Conservation (phyloP, 441 rosid genomes). For the Pelargonium citronellum region DNA sequence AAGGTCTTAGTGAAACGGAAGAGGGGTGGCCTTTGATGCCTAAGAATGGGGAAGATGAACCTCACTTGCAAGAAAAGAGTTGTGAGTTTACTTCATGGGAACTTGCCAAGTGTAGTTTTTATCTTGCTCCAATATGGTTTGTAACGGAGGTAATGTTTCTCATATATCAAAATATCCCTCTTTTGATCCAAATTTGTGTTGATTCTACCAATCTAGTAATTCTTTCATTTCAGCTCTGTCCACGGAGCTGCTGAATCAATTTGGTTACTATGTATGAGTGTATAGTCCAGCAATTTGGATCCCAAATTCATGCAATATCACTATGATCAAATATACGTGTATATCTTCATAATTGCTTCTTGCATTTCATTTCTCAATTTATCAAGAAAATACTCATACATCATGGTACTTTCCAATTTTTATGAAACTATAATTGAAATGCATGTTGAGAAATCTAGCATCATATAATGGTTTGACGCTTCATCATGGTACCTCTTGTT, state of each 20-base stretch:
- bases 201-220: not conserved
- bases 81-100: slow-evolving; percentile 32
- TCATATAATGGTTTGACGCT: not conserved
- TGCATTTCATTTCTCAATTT: not conserved
- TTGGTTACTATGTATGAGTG: too few species aligned
- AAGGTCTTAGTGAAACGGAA: slow-evolving; percentile 40
- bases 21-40: slow-evolving; percentile 31
- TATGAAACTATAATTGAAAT: not conserved
- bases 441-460: not conserved
- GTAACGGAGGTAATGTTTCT: slow-evolving; percentile 38
- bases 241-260: too few species aligned
- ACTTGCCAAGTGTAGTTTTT: slow-evolving; percentile 42
- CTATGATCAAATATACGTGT: too few species aligned
- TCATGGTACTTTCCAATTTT: not conserved
- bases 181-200: not conserved
- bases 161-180: not conserved
- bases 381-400: not conserved
- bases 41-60: slow-evolving; percentile 28
- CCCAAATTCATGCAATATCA: too few species aligned
- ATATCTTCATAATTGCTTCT: not conserved
- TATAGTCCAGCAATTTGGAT: too few species aligned
- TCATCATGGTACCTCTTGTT: not conserved
- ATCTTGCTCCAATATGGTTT: slow-evolving; percentile 60
- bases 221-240: too few species aligned
- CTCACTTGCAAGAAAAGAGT: slow-evolving; percentile 16